Percentiles rank a stretch among this genome's conserved stretches.
These are phyloP conservation scores for Leucaena leucocephala DNA, from an alignment of 306 rosid genomes.

Conservation along the genomic window DNA sequence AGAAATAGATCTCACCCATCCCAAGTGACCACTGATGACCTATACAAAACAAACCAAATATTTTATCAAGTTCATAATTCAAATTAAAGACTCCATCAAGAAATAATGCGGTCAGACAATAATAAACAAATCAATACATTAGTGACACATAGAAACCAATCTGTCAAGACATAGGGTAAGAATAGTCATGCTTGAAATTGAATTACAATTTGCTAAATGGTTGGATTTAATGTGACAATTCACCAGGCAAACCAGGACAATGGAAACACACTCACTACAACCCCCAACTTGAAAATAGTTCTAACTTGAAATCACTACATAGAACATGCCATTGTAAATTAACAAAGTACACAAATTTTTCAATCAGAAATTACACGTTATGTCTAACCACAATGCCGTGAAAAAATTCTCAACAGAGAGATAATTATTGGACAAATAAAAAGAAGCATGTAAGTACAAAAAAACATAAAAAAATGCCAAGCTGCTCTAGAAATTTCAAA, in stretches of 20 bases:
- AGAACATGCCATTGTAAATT: not conserved
- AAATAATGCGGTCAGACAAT: constrained; percentile 6
- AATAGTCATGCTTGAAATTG: constrained; percentile 23
- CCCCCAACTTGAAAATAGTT: not conserved
- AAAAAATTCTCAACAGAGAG: not conserved
- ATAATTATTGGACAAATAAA: not conserved
- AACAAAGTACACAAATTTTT: not conserved
- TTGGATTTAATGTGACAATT: not conserved
- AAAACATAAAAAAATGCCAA: not conserved
- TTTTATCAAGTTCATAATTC: constrained; percentile 15
- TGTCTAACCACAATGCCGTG: not conserved
- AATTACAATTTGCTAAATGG: constrained; percentile 6
- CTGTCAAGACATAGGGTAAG: not conserved
- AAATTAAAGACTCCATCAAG: constrained; percentile 15
- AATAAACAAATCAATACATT: constrained; percentile 21
- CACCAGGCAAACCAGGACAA: not conserved
- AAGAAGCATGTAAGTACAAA: not conserved
- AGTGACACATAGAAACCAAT: constrained; percentile 16
- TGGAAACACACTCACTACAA: not conserved
- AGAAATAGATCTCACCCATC: constrained; percentile 98
- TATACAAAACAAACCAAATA: constrained; percentile 37
- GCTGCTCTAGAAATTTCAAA: not conserved
- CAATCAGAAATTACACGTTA: not conserved
- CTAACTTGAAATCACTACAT: not conserved
- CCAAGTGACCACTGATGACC: constrained; percentile 99